These are phyloP conservation scores for Verticillium tricorpus DNA, from an alignment of 2,329 filamentous ascomycete species.

Conservation along the genomic window DNA sequence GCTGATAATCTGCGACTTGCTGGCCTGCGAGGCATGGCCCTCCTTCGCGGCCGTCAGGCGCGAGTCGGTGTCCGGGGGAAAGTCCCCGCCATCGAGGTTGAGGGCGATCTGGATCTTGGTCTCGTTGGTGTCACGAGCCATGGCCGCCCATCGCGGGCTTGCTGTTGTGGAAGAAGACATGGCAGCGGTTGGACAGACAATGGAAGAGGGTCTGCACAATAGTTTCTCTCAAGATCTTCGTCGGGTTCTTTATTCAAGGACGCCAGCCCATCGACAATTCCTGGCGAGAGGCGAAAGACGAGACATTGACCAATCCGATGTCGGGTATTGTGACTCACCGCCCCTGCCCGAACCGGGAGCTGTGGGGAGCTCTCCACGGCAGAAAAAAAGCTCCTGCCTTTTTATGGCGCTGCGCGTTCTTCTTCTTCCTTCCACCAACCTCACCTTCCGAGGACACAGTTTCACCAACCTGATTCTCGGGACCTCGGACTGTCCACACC, in stretches of 20 bases:
- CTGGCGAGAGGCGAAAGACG: not conserved
- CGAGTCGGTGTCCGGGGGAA: conserved; percentile 60
- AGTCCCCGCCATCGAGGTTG: conserved; percentile 85
- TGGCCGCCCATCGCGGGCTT: conserved; percentile 61
- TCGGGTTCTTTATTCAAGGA: not conserved
- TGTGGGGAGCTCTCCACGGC: conserved; percentile 4
- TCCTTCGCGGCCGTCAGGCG: conserved; percentile 45
- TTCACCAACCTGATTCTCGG: not conserved
- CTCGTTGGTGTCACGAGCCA: conserved; percentile 93
- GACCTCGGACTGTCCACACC: not conserved
- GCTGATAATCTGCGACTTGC: conserved; percentile 78
- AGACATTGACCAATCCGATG: conserved; percentile 3
- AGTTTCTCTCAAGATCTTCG: not conserved
- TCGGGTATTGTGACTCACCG: conserved; percentile 1
- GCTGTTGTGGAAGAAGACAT: conserved; percentile 11
- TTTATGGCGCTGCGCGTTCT: not conserved
- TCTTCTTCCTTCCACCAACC: not conserved
- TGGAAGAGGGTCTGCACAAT: not conserved
- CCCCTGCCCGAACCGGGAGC: not conserved
- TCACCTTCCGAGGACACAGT: conserved; percentile 1
- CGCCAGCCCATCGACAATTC: not conserved
- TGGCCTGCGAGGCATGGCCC: conserved; percentile 78
- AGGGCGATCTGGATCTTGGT: conserved; percentile 93
- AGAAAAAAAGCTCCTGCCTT: conserved; percentile 2
- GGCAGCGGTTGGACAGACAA: not conserved